Conservation (phyloP, 768 basidiomycete species). For the Zangia roseola region DNA sequence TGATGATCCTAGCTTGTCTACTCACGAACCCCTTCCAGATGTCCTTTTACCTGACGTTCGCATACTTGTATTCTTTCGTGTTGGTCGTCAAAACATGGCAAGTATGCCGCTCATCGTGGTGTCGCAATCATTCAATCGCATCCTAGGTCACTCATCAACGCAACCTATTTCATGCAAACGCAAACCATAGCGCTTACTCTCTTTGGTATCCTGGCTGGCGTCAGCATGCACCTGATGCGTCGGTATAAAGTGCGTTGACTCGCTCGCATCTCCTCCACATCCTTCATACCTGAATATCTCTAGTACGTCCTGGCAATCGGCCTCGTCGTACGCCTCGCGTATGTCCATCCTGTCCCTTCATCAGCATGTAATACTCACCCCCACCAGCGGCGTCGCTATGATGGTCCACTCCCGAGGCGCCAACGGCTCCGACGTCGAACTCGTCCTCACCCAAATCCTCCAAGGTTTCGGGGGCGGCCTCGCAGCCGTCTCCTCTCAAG, state of each 20-base stretch:
- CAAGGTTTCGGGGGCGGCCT: slow-evolving; percentile 77
- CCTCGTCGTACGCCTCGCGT: slow-evolving; percentile 56
- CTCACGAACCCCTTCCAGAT: slow-evolving; percentile 34
- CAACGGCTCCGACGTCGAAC: slow-evolving; percentile 48
- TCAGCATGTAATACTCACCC: neutral
- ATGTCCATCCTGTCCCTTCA: slow-evolving; percentile 9
- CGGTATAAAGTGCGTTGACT: slow-evolving; percentile 50
- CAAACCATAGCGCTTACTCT: slow-evolving; percentile 61
- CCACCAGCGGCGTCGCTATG: slow-evolving; percentile 52
- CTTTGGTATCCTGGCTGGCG: slow-evolving; percentile 60
- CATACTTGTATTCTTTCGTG: slow-evolving; percentile 73
- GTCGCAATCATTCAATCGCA: slow-evolving; percentile 4
- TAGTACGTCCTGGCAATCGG: slow-evolving; percentile 53
- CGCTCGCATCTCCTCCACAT: neutral
- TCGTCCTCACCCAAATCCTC: slow-evolving; percentile 67
- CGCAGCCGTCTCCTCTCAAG: slow-evolving; percentile 54
- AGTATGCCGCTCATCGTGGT: neutral
- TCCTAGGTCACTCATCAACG: slow-evolving; percentile 49
- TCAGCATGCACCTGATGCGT: slow-evolving; percentile 49
- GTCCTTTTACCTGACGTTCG: slow-evolving; percentile 67
- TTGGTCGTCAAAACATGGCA: slow-evolving; percentile 51
- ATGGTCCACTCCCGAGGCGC: slow-evolving; percentile 74
- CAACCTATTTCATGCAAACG: slow-evolving; percentile 63
- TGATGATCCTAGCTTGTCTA: neutral
- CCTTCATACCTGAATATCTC: neutral